Evolutionary conservation across 2,329 filamentous ascomycete genomes (phyloP).

Genomic region (Talaromyces sp.): DNA sequence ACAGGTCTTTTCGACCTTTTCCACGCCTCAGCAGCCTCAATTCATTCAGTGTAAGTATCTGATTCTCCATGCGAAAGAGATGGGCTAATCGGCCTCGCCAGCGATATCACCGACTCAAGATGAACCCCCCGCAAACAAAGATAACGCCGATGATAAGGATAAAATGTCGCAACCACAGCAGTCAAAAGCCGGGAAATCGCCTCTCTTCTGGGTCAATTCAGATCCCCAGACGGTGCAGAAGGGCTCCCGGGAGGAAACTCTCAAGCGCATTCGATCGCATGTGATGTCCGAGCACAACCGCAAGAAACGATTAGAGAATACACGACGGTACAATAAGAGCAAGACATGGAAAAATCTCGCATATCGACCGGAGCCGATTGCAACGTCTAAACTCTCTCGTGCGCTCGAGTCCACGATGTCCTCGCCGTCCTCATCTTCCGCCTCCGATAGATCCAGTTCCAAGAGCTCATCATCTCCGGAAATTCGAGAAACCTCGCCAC

Average conservation of each 20-base stretch:
- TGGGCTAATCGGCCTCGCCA: background rate
- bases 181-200: slow-evolving; percentile 30
- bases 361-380: slow-evolving; percentile 29
- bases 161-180: slow-evolving; percentile 30
- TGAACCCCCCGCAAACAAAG: background rate
- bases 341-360: slow-evolving; percentile 38
- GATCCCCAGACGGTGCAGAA: slow-evolving; percentile 37
- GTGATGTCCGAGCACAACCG: slow-evolving; percentile 44
- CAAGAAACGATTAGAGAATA: slow-evolving; percentile 40
- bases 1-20: slow-evolving; percentile 30
- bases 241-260: slow-evolving; percentile 37
- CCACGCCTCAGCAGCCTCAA: slow-evolving; percentile 18
- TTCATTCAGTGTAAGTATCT: slow-evolving; percentile 8
- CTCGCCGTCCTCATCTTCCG: slow-evolving; percentile 1
- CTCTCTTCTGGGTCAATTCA: slow-evolving; percentile 41
- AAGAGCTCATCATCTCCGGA: slow-evolving; percentile 17
- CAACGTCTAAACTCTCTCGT: slow-evolving; percentile 14
- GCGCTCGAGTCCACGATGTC: slow-evolving; percentile 6
- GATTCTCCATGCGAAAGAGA: background rate
- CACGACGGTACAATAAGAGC: slow-evolving; percentile 36
- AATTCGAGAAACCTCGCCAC: background rate
- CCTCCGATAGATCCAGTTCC: slow-evolving; percentile 6
- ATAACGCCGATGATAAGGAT: background rate
- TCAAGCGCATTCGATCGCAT: slow-evolving; percentile 43
- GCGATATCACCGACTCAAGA: background rate